Base-by-base conservation (phyloP, 2,329 filamentous ascomycete genomes). In the Thermoascus crustaceus region DNA sequence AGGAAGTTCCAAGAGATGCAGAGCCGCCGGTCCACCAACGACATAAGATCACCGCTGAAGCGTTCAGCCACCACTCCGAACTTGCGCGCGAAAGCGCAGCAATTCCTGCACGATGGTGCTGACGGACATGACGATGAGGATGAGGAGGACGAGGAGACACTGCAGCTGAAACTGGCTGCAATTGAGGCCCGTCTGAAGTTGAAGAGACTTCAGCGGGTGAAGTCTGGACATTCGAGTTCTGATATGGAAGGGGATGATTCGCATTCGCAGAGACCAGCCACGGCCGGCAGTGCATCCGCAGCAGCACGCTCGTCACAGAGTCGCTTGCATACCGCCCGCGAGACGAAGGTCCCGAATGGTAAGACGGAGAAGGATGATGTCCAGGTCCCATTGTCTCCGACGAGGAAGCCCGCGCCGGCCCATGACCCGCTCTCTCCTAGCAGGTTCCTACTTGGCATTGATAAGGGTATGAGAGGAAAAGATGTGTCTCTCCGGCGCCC, bases 181-280 rank as follows among this genome's bases (percentile, higher is more conserved):
- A 94, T 98, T 39, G 81, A 96, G 59, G 86, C 88, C 5, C 80
- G 82, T 41, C 64, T 96, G 34, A 91, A 82, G 60, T 62, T 96
- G 45, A 96, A 95, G 61, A 87, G 82, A 53, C 66, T 96, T 9
- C 84, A 80, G 43, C 51, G 49, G 32, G 48, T 42, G 9, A 49
- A 53, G 32, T 45, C 52, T 19, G 46, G 41, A 7, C 49, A 43
- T 10, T 38, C 47, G 14, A 44, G 36, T 26, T 44, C 46, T 0
- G 43, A 51, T 10, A 43, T 50, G 9, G 47, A 51, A n/a, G 49
- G 41, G 16, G 46, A 49, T 8, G 37, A 40, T 32, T 35, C 43
- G 9, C 38, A 37, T 11, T 37, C 45, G n/a, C n/a, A n/a, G 9
- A 44, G 48, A 20, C 49, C 53, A 7, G 34, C 43, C n/a, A 52